These are phyloP conservation scores for Saccharomyces mikatae DNA, from an alignment of 805 yeast genomes.

Conservation along the genomic window DNA sequence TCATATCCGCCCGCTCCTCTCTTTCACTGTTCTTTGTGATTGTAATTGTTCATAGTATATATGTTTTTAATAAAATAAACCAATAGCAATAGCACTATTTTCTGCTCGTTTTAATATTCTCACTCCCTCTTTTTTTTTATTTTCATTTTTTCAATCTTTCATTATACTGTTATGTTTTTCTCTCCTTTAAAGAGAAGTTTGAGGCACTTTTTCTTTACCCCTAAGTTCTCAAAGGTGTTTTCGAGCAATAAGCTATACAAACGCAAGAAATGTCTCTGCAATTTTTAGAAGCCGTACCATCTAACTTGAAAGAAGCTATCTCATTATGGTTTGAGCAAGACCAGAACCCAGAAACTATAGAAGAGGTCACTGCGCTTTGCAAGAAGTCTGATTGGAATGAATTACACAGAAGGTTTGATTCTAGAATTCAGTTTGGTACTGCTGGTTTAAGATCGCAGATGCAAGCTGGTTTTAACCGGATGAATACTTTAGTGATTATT, in stretches of 20 bases:
- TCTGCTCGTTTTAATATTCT: neutral
- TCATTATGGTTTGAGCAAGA: conserved; percentile 27
- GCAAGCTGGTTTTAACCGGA: conserved; percentile 84
- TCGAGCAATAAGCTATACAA: neutral
- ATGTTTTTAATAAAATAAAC: neutral
- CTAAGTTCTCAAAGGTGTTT: neutral
- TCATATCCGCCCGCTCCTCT: neutral
- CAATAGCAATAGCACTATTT: neutral
- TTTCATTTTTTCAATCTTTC: neutral
- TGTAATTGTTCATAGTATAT: neutral
- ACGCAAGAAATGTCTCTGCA: neutral
- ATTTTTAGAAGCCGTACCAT: conserved; percentile 5
- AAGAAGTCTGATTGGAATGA: conserved; percentile 32
- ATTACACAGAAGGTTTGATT: conserved; percentile 44
- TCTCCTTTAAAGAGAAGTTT: neutral
- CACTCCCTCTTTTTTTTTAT: neutral
- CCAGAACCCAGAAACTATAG: conserved; percentile 39
- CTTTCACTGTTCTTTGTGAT: neutral
- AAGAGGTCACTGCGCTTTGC: conserved; percentile 45
- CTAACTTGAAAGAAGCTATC: conserved; percentile 12
- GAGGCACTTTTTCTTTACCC: neutral
- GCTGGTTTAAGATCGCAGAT: conserved; percentile 84
- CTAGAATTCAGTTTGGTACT: conserved; percentile 80
- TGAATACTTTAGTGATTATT: conserved; percentile 81
- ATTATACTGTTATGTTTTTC: neutral